Percentiles rank a stretch among this genome's conserved stretches.
Evolutionary conservation across 306 rosid genomes (phyloP).

Genomic region (Cicer pinnatifidum): DNA sequence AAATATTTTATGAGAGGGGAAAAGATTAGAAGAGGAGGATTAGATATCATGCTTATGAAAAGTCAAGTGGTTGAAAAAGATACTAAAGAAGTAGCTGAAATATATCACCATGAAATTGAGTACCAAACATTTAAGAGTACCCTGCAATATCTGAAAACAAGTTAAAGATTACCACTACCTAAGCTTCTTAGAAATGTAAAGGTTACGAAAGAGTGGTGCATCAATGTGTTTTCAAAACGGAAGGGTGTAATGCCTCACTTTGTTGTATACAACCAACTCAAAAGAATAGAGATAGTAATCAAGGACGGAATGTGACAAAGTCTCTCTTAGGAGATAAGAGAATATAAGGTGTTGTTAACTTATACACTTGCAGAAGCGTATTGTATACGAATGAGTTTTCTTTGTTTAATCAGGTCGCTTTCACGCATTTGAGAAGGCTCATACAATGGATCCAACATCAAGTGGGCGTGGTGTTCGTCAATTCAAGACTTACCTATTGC

Average conservation of each 20-base stretch:
- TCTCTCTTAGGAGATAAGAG: background rate
- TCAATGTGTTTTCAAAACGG: constrained; percentile 4
- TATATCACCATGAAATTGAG: background rate
- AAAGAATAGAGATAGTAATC: background rate
- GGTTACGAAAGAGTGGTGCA: background rate
- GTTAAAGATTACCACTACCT: too few relatives aligned
- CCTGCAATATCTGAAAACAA: background rate
- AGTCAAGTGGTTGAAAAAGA: constrained; percentile 1
- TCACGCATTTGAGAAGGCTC: constrained; percentile 94
- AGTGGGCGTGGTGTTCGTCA: constrained; percentile 96
- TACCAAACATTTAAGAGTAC: background rate
- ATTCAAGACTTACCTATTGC: constrained; percentile 85
- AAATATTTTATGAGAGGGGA: background rate
- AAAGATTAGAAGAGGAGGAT: constrained; percentile 17
- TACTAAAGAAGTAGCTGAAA: background rate
- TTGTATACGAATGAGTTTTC: constrained; percentile 17
- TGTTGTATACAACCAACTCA: background rate
- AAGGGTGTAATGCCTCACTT: background rate
- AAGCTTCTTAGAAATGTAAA: too few relatives aligned
- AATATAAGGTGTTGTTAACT: constrained; percentile 17
- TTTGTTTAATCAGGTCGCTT: constrained; percentile 76
- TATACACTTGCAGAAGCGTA: constrained; percentile 25
- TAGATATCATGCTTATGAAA: background rate
- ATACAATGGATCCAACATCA: constrained; percentile 76
- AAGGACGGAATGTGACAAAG: background rate